phyloP scores from a whole-genome alignment of 768 basidiomycete genomes.

The Leccinellum rugosiceps region DNA sequence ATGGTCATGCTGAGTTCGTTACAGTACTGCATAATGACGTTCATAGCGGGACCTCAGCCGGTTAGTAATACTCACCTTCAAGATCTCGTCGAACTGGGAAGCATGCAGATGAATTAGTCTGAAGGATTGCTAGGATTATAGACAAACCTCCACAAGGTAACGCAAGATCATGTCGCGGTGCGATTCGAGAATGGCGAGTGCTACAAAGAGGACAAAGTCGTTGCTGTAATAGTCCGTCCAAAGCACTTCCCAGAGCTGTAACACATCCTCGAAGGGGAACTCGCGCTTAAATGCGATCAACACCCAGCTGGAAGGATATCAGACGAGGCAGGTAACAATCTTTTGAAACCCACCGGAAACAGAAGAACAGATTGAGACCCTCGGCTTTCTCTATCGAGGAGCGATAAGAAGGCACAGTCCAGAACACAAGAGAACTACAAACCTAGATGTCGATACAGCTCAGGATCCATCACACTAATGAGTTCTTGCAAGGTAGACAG shows the following conservation, averaged over 20 bases:
- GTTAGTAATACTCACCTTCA: constrained; percentile 22
- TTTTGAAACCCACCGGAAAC: constrained; percentile 73
- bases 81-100: constrained; percentile 57
- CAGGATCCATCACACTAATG: constrained; percentile 92
- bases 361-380: constrained; percentile 93
- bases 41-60: not conserved
- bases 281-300: constrained; percentile 96
- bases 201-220: constrained; percentile 88
- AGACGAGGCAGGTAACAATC: not conserved
- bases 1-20: constrained; percentile 96
- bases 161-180: constrained; percentile 94
- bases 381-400: constrained; percentile 72
- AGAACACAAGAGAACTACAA: constrained; percentile 3
- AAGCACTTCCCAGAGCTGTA: constrained; percentile 89
- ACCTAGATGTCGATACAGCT: constrained; percentile 90
- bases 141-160: constrained; percentile 85
- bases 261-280: constrained; percentile 88
- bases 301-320: constrained; percentile 60
- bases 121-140: not conserved
- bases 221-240: constrained; percentile 92
- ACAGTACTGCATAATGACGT: constrained; percentile 57
- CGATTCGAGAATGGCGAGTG: constrained; percentile 90
- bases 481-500: constrained; percentile 85
- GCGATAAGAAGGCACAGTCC: not conserved
- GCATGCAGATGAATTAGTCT: constrained; percentile 2